phyloP scores from a whole-genome alignment of 495 filamentous ascomycete species.

The Talaromyces wortmannii region DNA sequence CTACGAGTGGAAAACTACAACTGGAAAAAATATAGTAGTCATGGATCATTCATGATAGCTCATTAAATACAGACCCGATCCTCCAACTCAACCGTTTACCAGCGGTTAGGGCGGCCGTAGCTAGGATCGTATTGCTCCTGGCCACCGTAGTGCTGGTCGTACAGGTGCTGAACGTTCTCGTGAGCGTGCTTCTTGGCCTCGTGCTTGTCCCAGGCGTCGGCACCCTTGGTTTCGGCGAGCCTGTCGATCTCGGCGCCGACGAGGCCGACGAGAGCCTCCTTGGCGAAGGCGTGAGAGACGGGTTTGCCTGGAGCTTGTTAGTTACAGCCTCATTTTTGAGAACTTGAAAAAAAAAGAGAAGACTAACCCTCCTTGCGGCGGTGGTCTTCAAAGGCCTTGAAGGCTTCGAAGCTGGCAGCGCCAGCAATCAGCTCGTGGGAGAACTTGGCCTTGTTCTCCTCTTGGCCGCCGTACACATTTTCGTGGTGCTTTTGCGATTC shows the following conservation, averaged over 20 bases:
- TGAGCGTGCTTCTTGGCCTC: slow-evolving; percentile 60
- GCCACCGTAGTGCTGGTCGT: slow-evolving; percentile 53
- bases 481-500: slow-evolving; percentile 51
- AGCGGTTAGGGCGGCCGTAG: slow-evolving; percentile 21
- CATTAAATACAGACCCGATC: no score
- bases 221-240: slow-evolving; percentile 71
- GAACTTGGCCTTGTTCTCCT: slow-evolving; percentile 52
- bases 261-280: slow-evolving; percentile 65
- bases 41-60: no score
- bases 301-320: slow-evolving; percentile 48
- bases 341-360: not conserved
- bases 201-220: slow-evolving; percentile 61
- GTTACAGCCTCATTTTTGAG: no score
- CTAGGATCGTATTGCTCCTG: slow-evolving; percentile 37
- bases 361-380: slow-evolving; percentile 60
- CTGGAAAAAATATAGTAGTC: no score
- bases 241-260: slow-evolving; percentile 73
- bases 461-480: slow-evolving; percentile 46
- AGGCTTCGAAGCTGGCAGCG: slow-evolving; percentile 70
- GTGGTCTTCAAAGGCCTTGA: slow-evolving; percentile 74
- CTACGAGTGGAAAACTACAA: no score
- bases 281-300: slow-evolving; percentile 67
- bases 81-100: not conserved
- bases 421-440: slow-evolving; percentile 71
- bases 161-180: slow-evolving; percentile 56